A percentile compares a stretch with the other conserved stretches of the same genome.
Conservation (phyloP, 23 red algal species). For the Gracilaria gracilis region DNA sequence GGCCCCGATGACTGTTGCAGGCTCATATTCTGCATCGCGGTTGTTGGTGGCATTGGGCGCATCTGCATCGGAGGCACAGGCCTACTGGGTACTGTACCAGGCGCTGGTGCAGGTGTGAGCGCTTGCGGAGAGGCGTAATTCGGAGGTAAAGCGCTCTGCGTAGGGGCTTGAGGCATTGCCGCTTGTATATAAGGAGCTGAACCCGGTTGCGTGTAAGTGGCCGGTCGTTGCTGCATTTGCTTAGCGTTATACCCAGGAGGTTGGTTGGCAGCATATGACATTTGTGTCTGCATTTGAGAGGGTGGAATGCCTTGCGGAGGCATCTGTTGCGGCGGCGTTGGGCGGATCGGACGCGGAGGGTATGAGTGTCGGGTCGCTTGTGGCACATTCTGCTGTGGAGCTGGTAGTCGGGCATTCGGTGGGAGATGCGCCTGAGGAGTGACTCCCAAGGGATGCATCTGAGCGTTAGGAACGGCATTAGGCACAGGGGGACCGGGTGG, state of each 20-base stretch:
- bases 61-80: conserved; percentile 17
- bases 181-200: conserved; percentile 12
- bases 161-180: background rate
- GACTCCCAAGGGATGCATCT: conserved; percentile 21
- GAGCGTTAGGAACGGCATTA: background rate
- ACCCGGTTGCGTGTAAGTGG: conserved; percentile 21
- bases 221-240: conserved; percentile 32
- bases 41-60: conserved; percentile 18
- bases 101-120: background rate
- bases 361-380: background rate
- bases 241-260: background rate
- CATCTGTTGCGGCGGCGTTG: background rate
- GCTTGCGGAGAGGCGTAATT: background rate
- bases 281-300: conserved; percentile 6
- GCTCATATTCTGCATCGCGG: conserved; percentile 30
- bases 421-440: conserved; percentile 13
- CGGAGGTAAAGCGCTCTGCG: background rate
- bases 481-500: background rate
- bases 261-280: background rate
- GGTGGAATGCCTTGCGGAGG: background rate
- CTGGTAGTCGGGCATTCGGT: background rate
- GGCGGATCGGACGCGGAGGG: conserved; percentile 54
- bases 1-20: conserved; percentile 6
- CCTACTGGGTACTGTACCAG: background rate
- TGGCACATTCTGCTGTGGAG: conserved; percentile 10